Conservation (phyloP, 371 early-diverging fungal species). For the Mucor indicus region DNA sequence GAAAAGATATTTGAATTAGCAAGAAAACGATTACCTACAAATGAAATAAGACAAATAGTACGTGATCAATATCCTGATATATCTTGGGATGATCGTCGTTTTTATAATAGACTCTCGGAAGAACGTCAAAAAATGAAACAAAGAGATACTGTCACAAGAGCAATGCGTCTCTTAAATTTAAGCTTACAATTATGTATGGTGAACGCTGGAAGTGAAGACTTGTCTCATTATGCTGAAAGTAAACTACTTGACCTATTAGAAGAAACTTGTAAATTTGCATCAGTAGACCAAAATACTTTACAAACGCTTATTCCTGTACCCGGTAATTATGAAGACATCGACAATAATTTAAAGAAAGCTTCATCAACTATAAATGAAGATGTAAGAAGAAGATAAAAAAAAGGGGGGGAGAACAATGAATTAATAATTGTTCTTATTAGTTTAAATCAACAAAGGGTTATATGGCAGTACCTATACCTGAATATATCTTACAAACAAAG, state of each 20-base stretch:
- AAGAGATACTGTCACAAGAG: slow-evolving; percentile 49
- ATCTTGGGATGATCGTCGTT: slow-evolving; percentile 63
- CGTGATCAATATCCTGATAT: slow-evolving; percentile 52
- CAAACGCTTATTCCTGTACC: neutral
- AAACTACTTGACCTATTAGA: slow-evolving; percentile 38
- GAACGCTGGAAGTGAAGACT: slow-evolving; percentile 42
- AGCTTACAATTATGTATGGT: slow-evolving; percentile 37
- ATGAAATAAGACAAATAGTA: slow-evolving; percentile 55
- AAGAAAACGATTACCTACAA: slow-evolving; percentile 49
- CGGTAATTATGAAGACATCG: neutral
- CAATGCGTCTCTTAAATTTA: slow-evolving; percentile 38
- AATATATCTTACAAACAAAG: slow-evolving; percentile 31
- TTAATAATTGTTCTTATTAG: neutral
- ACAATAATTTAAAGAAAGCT: slow-evolving; percentile 4
- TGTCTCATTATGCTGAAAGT: slow-evolving; percentile 47
- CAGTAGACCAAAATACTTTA: slow-evolving; percentile 6
- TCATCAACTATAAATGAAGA: neutral
- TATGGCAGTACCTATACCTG: slow-evolving; percentile 29
- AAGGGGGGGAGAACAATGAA: neutral
- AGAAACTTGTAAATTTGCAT: slow-evolving; percentile 36
- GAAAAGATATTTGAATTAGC: slow-evolving; percentile 57
- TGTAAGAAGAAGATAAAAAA: neutral
- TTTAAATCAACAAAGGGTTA: too few species aligned
- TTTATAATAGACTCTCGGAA: slow-evolving; percentile 62
- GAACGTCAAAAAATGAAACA: slow-evolving; percentile 59